phyloP scores from a whole-genome alignment of 1,139 yeast genomes.

The Blastobotrys serpentis region DNA sequence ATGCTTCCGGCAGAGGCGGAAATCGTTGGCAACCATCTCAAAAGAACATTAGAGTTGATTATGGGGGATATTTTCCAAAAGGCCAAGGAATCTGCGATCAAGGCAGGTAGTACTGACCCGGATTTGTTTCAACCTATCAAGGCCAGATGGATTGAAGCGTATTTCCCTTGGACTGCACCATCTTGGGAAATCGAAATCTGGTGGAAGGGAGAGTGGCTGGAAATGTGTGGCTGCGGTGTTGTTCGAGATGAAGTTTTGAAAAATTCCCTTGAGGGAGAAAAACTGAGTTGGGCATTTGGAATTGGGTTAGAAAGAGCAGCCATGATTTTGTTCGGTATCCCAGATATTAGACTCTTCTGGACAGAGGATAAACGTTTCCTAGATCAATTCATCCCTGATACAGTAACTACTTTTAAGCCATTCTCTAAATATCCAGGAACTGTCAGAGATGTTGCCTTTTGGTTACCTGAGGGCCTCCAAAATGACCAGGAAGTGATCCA shows the following conservation, averaged over 20 bases:
- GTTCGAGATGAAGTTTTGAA: constrained; percentile 75
- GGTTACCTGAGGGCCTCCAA: constrained; percentile 56
- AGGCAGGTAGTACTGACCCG: constrained; percentile 62
- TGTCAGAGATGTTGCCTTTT: constrained; percentile 83
- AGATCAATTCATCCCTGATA: constrained; percentile 64
- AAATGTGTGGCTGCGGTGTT: constrained; percentile 95
- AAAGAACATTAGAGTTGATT: constrained; percentile 77
- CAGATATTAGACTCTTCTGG: constrained; percentile 95
- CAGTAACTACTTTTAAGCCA: constrained; percentile 74
- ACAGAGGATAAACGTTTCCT: constrained; percentile 74
- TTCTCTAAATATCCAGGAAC: constrained; percentile 92
- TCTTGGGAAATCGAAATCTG: constrained; percentile 98
- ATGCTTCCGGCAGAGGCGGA: constrained; percentile 70
- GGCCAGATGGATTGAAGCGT: constrained; percentile 94
- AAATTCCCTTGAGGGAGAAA: constrained; percentile 54
- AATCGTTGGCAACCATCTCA: constrained; percentile 72
- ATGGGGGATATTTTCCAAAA: constrained; percentile 81
- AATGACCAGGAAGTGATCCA: constrained; percentile 49
- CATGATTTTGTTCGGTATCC: constrained; percentile 90
- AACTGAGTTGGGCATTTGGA: constrained; percentile 97
- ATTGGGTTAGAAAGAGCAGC: constrained; percentile 94
- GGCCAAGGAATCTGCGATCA: constrained; percentile 65
- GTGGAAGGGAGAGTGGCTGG: constrained; percentile 99
- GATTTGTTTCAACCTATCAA: constrained; percentile 72
- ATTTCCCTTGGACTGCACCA: constrained; percentile 98